Conservation (phyloP, 2,329 filamentous ascomycete genomes). For the Calonectria pteridis region DNA sequence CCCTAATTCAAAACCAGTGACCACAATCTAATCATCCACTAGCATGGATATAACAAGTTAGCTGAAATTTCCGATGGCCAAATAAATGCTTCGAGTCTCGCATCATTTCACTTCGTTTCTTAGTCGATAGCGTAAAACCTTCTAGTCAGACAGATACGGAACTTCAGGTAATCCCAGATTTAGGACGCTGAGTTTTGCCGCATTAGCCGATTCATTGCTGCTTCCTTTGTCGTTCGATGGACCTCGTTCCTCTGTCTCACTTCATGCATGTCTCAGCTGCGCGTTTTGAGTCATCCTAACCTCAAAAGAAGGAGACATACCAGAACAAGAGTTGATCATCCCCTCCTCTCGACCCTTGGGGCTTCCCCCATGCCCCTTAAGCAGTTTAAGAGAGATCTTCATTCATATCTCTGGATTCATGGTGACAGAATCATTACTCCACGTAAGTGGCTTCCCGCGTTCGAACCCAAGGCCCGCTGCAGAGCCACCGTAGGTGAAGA, state of each 20-base stretch:
- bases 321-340: not conserved
- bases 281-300: not conserved
- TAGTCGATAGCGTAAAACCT: not conserved
- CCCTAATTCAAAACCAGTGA: not conserved
- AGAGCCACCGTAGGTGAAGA: not conserved
- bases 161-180: not conserved
- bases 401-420: too few species aligned
- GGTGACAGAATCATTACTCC: not conserved
- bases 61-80: not conserved
- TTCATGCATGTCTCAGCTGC: not conserved
- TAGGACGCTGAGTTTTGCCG: not conserved
- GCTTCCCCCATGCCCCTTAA: not conserved
- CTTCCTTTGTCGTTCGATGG: not conserved
- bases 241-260: not conserved
- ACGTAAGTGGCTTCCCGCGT: not conserved
- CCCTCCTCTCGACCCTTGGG: not conserved
- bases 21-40: not conserved
- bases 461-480: not conserved
- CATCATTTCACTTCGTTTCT: not conserved
- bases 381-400: not conserved
- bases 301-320: not conserved
- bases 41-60: not conserved
- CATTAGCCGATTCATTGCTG: not conserved
- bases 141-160: not conserved
- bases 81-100: not conserved